Evolutionary conservation across 371 early-diverging fungal species (phyloP).

Genomic region (Zancudomyces culisetae): DNA sequence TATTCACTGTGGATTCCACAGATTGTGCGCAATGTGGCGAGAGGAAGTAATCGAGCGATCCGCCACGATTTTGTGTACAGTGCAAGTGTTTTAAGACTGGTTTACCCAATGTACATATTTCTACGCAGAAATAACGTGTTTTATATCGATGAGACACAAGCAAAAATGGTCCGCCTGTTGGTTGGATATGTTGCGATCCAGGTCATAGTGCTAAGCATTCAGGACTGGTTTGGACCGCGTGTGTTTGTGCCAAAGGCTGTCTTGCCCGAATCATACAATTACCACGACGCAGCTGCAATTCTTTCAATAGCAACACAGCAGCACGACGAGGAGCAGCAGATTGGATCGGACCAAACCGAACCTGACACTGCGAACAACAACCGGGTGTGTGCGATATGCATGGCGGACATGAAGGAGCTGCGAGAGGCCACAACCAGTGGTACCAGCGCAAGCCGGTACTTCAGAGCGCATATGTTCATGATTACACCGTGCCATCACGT

Average conservation of each 20-base stretch:
- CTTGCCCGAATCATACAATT: too few species aligned
- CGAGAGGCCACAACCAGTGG: too few species aligned
- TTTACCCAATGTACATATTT: slow-evolving; percentile 34
- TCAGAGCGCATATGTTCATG: slow-evolving; percentile 44
- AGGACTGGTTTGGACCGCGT: slow-evolving; percentile 49
- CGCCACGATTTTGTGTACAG: slow-evolving; percentile 32
- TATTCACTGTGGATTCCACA: slow-evolving; percentile 72
- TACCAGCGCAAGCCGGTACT: slow-evolving; percentile 29
- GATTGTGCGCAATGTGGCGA: slow-evolving; percentile 37
- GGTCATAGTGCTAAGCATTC: slow-evolving; percentile 34
- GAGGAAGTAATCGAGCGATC: slow-evolving; percentile 40
- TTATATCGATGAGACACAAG: too few species aligned
- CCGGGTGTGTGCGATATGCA: too few species aligned
- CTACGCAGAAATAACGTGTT: slow-evolving; percentile 23
- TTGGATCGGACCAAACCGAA: too few species aligned
- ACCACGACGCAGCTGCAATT: too few species aligned
- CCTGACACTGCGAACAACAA: too few species aligned
- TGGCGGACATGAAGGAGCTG: too few species aligned
- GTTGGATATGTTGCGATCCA: slow-evolving; percentile 35
- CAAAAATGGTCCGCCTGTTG: slow-evolving; percentile 9
- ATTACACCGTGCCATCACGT: slow-evolving; percentile 66
- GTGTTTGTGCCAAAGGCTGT: slow-evolving; percentile 48
- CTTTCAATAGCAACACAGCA: too few species aligned
- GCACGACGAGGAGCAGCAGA: too few species aligned
- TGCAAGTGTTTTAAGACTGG: slow-evolving; percentile 37